These are phyloP conservation scores for Abrus precatorius DNA, from an alignment of 306 rosid genomes.

Conservation along the genomic window DNA sequence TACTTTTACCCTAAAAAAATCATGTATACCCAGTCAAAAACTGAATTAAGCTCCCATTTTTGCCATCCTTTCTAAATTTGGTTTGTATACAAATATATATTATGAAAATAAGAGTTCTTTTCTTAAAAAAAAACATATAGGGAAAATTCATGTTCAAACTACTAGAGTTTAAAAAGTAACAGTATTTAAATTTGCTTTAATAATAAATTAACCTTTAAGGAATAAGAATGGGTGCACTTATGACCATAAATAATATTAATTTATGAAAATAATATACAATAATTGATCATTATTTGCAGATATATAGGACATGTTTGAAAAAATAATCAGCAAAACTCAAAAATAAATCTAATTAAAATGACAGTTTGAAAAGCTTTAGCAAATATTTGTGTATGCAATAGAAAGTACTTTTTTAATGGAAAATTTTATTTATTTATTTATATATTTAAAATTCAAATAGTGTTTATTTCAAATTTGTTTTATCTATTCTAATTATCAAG, in stretches of 20 bases:
- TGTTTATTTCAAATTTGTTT: conserved; percentile 1
- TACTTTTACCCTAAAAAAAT: background rate
- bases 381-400: background rate
- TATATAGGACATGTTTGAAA: background rate
- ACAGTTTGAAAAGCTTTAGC: background rate
- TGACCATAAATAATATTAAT: conserved; percentile 7
- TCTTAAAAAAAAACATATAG: background rate
- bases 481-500: conserved; percentile 28
- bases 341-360: conserved; percentile 8
- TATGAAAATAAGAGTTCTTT: conserved; percentile 1
- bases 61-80: background rate
- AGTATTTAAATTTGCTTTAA: conserved; percentile 20
- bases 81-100: conserved; percentile 1
- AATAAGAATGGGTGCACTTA: background rate
- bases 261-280: conserved; percentile 14
- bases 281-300: background rate
- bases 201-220: background rate
- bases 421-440: conserved; percentile 7
- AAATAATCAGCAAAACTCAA: background rate
- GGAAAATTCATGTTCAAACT: conserved; percentile 6
- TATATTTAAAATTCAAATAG: background rate
- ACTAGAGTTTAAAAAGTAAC: conserved; percentile 1
- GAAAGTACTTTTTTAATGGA: background rate
- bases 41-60: conserved; percentile 14
- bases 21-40: conserved; percentile 5